Evolutionary conservation across 495 filamentous ascomycete genomes (phyloP), one percentile per base, ranked within the genome.

Genomic region (Emericellopsis terricola): DNA sequence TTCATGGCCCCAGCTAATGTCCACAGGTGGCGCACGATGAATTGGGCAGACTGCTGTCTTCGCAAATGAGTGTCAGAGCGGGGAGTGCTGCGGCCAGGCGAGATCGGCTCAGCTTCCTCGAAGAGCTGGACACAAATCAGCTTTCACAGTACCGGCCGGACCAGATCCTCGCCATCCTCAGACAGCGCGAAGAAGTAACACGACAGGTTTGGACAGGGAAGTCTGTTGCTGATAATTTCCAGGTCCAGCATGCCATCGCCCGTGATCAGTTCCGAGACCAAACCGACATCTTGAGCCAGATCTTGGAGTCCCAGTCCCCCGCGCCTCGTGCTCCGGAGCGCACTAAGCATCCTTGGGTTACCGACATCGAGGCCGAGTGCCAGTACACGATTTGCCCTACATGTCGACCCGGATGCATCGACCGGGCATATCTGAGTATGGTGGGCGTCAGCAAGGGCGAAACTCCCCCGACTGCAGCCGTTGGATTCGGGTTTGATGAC

Each of bases 111-210:
- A 55, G 42, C 35, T 42, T 70, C 21, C 57, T 79, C 20, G 45
- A 57, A 0, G 62, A 70, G 29, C 57, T 73, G 8, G 56, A 56
- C 2, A 58, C 63, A 29, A 69, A 65, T 8, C 44, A 59, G 20
- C 43, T 63, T 29, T 50, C 60, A 24, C 51, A 49, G 0, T 62
- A 72, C 26, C 57, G 51, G 1, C 45, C 49, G 8, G 31, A 32
- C 4, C 61, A 70, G 37, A 19, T 70, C 1, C 34, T 24, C 13
- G 45, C n/a, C 1, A 51, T 68, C 13, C 38, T 65, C 2, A 19
- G 40, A 10, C 62, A 68, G 42, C 54, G 63, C 32, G 48, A 56
- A 3, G 38, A 55, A 11, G 57, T 59, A 44, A n/a, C n/a, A n/a
- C n/a, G n/a, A n/a, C n/a, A n/a, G n/a, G n/a, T n/a, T n/a, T n/a